Percentiles rank a stretch among this genome's conserved stretches.
Evolutionary conservation across 306 rosid species (phyloP).

Genomic region (Oxytropis ochrocephala): DNA sequence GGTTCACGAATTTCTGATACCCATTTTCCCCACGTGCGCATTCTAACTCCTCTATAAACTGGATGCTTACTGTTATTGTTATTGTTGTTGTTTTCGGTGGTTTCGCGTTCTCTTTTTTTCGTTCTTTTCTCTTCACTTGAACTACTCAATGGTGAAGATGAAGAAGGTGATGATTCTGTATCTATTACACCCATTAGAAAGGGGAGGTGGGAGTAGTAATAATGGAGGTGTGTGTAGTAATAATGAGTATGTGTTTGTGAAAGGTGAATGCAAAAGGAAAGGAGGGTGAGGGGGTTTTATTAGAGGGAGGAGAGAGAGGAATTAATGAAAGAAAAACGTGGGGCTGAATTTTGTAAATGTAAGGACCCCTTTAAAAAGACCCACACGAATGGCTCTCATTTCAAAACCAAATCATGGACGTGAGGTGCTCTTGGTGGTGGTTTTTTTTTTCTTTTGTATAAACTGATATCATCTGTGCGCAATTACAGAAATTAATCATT

Average conservation of each 20-base stretch:
- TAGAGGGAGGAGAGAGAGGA: neutral
- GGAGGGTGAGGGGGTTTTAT: constrained; percentile 21
- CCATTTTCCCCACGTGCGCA: constrained; percentile 98
- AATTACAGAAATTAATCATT: no score
- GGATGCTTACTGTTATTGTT: constrained; percentile 43
- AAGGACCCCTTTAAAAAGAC: constrained; percentile 3
- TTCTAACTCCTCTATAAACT: constrained; percentile 84
- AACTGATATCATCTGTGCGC: no score
- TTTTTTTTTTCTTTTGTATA: no score
- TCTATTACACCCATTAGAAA: constrained; percentile 41
- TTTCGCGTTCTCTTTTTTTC: constrained; percentile 39
- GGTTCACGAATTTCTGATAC: constrained; percentile 98
- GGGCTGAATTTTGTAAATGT: neutral
- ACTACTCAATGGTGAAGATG: neutral
- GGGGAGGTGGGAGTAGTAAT: neutral
- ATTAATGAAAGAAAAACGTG: constrained; percentile 29
- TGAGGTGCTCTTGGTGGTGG: no score
- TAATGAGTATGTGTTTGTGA: neutral
- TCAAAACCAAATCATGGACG: no score
- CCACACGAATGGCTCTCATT: constrained; percentile 45
- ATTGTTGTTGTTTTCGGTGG: neutral
- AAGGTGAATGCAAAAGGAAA: neutral
- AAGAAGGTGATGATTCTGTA: constrained; percentile 13
- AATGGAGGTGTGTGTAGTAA: neutral
- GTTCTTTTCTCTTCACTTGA: constrained; percentile 6